Base-by-base conservation (phyloP, 192 early-diverging fungal genomes). In the Chytriomyces sp. region DNA sequence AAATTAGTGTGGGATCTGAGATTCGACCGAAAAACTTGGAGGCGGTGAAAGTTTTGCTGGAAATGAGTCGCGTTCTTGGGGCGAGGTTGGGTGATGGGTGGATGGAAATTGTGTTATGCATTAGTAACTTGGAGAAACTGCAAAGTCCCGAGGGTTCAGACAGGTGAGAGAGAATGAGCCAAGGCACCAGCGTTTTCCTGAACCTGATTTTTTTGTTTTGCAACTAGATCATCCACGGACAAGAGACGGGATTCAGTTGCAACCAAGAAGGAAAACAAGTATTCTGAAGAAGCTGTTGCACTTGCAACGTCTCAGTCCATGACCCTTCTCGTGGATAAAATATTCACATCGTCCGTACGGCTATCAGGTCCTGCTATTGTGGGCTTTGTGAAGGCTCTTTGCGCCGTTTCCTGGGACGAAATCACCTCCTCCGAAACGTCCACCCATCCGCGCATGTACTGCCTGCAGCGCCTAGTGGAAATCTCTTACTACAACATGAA, bases 401-500 rank as follows among this genome's bases (percentile, higher is more conserved):
- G 93, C 76, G 84, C 88, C 20, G 92, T 93, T 4, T 95, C 94
- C 7, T 96, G 94, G 95, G 91, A 94, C 73, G 96, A 98, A 77
- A 94, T 98, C 46, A 77, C 80, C 0, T 64, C 69, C 26, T 79
- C 81, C 20, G 82, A 84, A 68, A 83, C 82, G 24, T 70, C 79
- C 59, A 77, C 83, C 61, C 86, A 86, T 44, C 85, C 85, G n/a
- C 61, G 83, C 1, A 88, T 88, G 87, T 88, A 88, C 86, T 95
- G 92, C 80, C 85, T 98, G 62, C 95, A 95, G 73, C 92, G 94
- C 61, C 85, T 98, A 10, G 95, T 98, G 0, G 96, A 98, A 76
- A 95, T 98, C 60, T 89, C 91, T 0, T 97, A 98, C 86, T 98
- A 98, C 87, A 98, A 98, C 85, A 98, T 98, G 96, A 90, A 89